Evolutionary conservation across 345 rosid species (phyloP).

Genomic region (Populus nigra): DNA sequence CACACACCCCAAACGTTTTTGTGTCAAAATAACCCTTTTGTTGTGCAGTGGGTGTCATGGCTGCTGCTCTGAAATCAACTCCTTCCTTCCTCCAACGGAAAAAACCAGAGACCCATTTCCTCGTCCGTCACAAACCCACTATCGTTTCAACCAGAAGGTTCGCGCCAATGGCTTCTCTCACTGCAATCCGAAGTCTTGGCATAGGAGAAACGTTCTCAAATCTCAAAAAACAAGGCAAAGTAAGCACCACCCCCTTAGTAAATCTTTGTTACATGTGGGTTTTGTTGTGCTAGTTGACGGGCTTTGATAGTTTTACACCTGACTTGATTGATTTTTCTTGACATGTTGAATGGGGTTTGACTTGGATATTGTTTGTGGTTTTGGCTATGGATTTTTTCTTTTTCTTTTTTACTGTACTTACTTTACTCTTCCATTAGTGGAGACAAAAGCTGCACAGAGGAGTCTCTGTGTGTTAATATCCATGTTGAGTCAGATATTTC

Average conservation of each 20-base stretch:
- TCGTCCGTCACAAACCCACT: conserved; percentile 18
- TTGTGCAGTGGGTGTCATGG: conserved; percentile 18
- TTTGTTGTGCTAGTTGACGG: not conserved
- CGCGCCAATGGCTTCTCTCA: conserved; percentile 53
- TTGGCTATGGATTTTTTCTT: not conserved
- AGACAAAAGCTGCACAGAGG: not conserved
- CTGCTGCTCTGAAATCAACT: conserved; percentile 29
- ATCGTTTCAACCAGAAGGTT: conserved; percentile 36
- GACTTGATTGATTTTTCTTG: not conserved
- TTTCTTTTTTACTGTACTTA: too few species aligned
- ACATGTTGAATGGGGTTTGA: not conserved
- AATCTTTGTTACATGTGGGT: not conserved
- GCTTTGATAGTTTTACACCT: not conserved
- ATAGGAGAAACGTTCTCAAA: conserved; percentile 59
- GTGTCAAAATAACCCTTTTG: not conserved
- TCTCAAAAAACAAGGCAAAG: conserved; percentile 63
- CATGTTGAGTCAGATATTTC: not conserved
- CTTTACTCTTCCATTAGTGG: not conserved
- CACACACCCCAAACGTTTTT: not conserved
- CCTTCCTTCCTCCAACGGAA: conserved; percentile 23
- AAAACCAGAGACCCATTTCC: conserved; percentile 32
- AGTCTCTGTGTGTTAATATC: not conserved
- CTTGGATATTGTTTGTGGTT: not conserved
- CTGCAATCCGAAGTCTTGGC: conserved; percentile 41
- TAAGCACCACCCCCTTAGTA: conserved; percentile 23